Base-by-base conservation (phyloP, 106 monocot species). In the Dendrobium huoshanense region DNA sequence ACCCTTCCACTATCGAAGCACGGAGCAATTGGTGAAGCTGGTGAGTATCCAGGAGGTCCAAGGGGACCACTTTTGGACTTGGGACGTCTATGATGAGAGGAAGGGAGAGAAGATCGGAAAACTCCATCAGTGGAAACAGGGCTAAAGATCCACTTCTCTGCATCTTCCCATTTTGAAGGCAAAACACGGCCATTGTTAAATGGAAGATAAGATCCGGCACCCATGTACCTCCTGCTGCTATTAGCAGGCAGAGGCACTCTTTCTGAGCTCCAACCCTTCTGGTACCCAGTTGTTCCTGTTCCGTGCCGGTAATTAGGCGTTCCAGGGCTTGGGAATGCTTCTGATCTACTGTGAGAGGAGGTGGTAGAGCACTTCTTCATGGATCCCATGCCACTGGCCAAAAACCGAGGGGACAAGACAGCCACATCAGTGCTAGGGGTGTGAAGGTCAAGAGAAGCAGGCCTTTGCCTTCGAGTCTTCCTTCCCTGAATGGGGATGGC, bases 111-210 rank as follows among this genome's bases (percentile, higher is more conserved):
- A 0, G 49, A 17, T 55, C 83, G 84, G 25, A 65, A 82, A 9
- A 54, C 72, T 2, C 80, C 85, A 72, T 94, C 94, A 49, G 77
- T 79, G 0, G 91, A 90, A 64, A 88, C 83, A 4, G 96, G 96
- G 42, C 94, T 96, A 73, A 88, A 89, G 29, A 96, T 96, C 96
- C 96, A 96, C 74, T 91, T 94, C 86, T 96, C 96, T 4, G 96
- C 96, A 84, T 96, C 96, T 80, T 96, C 96, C 96, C 96, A 96
- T 85, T 96, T 96, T 9, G 96, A 96, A 8, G 96, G 96, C 86
- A 96, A 77, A 7, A 83, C 48, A 56, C 94, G 85, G 65, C 91
- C 88, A 77, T 89, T 92, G 77, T 67, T 78, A 54, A 90, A 89
- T 6, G 94, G 90, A 9, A 92, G 72, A 55, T 86, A 64, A 18